Percentiles rank a stretch among this genome's conserved stretches.
phyloP scores from a whole-genome alignment of 441 rosid genomes.

The Syzygium malaccense region DNA sequence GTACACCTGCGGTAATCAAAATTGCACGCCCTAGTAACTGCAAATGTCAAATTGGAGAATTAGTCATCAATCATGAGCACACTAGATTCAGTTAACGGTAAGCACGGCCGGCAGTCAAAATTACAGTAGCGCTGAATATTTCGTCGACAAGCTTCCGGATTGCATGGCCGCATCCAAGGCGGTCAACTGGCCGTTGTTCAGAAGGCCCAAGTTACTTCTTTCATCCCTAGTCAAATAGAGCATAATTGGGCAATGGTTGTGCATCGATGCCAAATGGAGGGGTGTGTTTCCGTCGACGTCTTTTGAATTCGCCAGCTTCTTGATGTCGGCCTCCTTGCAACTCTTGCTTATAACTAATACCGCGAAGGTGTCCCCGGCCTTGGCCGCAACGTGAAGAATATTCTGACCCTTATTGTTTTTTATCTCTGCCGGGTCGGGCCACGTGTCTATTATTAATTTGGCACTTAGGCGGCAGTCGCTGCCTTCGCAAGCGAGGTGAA shows the following conservation, averaged over 20 bases:
- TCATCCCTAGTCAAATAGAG: fast-evolving
- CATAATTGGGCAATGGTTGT: fast-evolving
- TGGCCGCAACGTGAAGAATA: neutral
- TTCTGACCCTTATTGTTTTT: neutral
- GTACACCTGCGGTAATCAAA: too few relatives aligned
- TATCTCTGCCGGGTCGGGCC: neutral
- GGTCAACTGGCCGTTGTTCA: fast-evolving
- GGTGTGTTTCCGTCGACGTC: neutral
- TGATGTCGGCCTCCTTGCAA: neutral
- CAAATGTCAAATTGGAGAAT: too few relatives aligned
- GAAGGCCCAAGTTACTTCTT: fast-evolving
- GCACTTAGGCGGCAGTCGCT: too few relatives aligned
- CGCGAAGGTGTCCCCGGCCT: fast-evolving
- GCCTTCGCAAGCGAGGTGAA: neutral
- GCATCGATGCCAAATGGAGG: neutral
- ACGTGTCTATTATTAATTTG: neutral
- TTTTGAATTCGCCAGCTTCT: neutral
- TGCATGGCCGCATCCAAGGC: neutral
- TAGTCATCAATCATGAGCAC: fast-evolving
- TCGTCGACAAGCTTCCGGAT: fast-evolving
- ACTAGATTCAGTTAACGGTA: too few relatives aligned
- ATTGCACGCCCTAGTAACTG: too few relatives aligned
- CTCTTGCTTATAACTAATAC: fast-evolving
- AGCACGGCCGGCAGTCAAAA: neutral
- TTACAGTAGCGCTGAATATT: fast-evolving